Conservation (phyloP, 164 flowering plant species). For the Macadamia tetraphylla region DNA sequence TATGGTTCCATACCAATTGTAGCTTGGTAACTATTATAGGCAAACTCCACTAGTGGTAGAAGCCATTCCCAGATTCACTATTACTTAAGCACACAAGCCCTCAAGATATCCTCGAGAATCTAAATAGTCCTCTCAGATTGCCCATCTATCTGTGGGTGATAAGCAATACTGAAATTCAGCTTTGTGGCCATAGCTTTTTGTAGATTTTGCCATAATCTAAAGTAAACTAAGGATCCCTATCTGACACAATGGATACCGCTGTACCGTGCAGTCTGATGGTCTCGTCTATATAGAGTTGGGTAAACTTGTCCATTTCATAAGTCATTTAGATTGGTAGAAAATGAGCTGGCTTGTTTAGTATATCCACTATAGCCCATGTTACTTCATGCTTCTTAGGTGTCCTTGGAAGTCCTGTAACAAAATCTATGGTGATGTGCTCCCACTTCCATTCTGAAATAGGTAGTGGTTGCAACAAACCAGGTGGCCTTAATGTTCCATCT, state of each 20-base stretch:
- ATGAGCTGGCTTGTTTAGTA: conserved; percentile 4
- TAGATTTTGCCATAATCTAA: background rate
- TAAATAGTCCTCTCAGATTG: no score
- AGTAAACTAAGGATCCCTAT: conserved; percentile 3
- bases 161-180: no score
- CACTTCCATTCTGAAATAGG: background rate
- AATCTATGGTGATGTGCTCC: background rate
- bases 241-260: background rate
- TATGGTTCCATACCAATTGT: no score
- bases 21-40: no score
- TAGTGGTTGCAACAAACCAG: background rate
- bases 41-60: no score
- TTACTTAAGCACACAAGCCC: no score
- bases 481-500: no score
- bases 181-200: background rate
- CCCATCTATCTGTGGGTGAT: no score
- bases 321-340: background rate
- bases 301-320: background rate
- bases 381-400: background rate
- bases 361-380: conserved; percentile 6
- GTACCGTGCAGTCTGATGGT: conserved; percentile 2
- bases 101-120: no score
- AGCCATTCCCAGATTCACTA: no score
- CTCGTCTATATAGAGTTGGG: background rate
- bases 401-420: background rate